phyloP scores from a whole-genome alignment of 1,284 basidiomycete species.

The Puccinia coronata region DNA sequence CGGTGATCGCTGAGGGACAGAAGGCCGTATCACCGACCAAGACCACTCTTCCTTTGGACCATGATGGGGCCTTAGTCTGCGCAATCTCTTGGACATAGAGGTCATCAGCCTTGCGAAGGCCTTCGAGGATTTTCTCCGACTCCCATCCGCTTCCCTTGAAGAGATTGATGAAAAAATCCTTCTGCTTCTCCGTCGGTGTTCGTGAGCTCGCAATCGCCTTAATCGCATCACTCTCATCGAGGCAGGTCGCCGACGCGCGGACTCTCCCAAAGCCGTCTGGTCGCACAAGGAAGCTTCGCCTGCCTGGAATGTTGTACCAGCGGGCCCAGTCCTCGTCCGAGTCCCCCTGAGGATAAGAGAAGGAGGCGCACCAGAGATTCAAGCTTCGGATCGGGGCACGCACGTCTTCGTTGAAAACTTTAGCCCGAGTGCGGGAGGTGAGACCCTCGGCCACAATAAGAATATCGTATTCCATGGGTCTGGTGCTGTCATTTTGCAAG shows the following conservation, averaged over 20 bases:
- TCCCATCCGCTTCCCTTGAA: conserved; percentile 51
- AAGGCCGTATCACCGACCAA: conserved; percentile 54
- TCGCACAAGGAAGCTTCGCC: conserved; percentile 35
- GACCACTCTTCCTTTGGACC: conserved; percentile 52
- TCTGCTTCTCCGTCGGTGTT: conserved; percentile 41
- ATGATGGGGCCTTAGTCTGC: conserved; percentile 52
- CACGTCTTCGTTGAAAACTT: conserved; percentile 50
- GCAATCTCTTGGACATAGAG: conserved; percentile 53
- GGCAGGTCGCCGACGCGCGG: conserved; percentile 28
- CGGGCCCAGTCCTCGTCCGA: conserved; percentile 26
- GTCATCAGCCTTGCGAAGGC: conserved; percentile 50
- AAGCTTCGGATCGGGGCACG: conserved; percentile 24
- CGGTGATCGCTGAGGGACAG: conserved; percentile 53
- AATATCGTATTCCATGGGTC: conserved; percentile 51
- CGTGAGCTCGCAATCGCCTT: not conserved
- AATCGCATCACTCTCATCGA: not conserved
- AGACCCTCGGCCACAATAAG: conserved; percentile 54
- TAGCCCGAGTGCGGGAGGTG: conserved; percentile 52
- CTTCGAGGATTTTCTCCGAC: conserved; percentile 49
- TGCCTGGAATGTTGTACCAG: conserved; percentile 6
- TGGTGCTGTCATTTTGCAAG: conserved; percentile 49
- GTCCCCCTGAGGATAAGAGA: conserved; percentile 14
- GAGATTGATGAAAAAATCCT: conserved; percentile 49
- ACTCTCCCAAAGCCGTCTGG: conserved; percentile 53
- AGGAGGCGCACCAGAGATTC: conserved; percentile 15